phyloP scores from a whole-genome alignment of 352 stramenopile genomes.

The Phytophthora cryptogea region DNA sequence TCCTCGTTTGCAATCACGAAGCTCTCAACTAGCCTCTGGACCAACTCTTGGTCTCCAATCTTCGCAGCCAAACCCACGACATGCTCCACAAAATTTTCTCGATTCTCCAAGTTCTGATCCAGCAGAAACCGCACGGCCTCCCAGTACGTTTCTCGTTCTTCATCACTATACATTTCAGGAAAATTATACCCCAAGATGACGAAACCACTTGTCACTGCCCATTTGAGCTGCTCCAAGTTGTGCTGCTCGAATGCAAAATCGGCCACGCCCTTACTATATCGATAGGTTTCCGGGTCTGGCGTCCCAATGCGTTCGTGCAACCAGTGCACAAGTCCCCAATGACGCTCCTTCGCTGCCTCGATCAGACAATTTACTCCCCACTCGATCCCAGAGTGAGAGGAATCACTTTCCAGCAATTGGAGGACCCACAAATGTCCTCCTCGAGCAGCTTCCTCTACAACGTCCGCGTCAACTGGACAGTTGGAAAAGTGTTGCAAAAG shows the following conservation, averaged over 20 bases:
- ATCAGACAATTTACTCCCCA: not conserved
- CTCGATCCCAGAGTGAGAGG: not conserved
- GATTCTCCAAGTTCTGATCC: not conserved
- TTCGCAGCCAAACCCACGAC: not conserved
- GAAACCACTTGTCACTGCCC: not conserved
- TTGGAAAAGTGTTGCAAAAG: slow-evolving; percentile 1
- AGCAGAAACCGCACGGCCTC: not conserved
- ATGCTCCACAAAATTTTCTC: not conserved
- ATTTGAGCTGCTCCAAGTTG: slow-evolving; percentile 4
- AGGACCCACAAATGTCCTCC: slow-evolving; percentile 1
- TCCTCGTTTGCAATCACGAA: not conserved
- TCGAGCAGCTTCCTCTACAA: not conserved
- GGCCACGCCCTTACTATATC: not conserved
- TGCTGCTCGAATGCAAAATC: not conserved
- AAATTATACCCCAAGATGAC: not conserved
- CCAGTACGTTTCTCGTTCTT: not conserved
- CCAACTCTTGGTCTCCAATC: not conserved
- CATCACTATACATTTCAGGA: not conserved
- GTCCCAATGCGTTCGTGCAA: not conserved
- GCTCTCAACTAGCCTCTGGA: not conserved
- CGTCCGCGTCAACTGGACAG: not conserved
- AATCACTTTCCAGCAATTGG: not conserved
- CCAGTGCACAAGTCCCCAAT: slow-evolving; percentile 1
- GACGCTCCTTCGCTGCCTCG: not conserved
- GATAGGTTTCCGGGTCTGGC: not conserved